Evolutionary conservation across 106 monocot genomes (phyloP).

Genomic region (Allium cepa): DNA sequence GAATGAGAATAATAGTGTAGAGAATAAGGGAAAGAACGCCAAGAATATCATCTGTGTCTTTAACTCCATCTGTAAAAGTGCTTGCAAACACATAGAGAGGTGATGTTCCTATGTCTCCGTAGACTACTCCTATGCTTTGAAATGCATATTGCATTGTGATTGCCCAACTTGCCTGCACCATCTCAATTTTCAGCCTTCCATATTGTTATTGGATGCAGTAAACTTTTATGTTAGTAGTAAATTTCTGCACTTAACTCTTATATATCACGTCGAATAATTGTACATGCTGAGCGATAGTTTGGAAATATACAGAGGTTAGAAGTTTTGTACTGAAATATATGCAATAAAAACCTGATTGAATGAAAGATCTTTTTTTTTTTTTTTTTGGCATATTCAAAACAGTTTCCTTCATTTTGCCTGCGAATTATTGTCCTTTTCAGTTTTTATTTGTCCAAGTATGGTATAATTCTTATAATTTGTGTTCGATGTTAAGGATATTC

Average conservation of each 20-base stretch:
- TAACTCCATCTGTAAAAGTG: conserved; percentile 44
- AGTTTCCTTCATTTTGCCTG: too few species aligned
- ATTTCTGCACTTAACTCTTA: background rate
- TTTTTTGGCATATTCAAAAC: too few species aligned
- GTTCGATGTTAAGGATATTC: too few species aligned
- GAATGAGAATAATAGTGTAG: conserved; percentile 44
- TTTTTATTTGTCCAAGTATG: too few species aligned
- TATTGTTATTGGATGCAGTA: background rate
- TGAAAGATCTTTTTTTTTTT: background rate
- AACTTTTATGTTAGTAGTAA: background rate
- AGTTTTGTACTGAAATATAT: background rate
- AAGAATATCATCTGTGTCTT: conserved; percentile 43
- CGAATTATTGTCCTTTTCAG: too few species aligned
- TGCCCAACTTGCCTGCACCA: conserved; percentile 20
- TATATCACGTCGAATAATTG: background rate
- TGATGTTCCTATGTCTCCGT: conserved; percentile 67
- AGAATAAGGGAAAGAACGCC: conserved; percentile 60
- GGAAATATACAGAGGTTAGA: background rate
- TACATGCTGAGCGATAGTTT: background rate
- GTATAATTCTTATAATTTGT: too few species aligned
- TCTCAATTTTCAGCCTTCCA: background rate
- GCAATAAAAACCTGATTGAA: background rate
- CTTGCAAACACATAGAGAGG: conserved; percentile 53
- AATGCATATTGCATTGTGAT: conserved; percentile 41
- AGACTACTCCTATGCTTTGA: conserved; percentile 57